Evolutionary conservation across 805 yeast genomes (phyloP).

Genomic region (Candida cerambycidarum): DNA sequence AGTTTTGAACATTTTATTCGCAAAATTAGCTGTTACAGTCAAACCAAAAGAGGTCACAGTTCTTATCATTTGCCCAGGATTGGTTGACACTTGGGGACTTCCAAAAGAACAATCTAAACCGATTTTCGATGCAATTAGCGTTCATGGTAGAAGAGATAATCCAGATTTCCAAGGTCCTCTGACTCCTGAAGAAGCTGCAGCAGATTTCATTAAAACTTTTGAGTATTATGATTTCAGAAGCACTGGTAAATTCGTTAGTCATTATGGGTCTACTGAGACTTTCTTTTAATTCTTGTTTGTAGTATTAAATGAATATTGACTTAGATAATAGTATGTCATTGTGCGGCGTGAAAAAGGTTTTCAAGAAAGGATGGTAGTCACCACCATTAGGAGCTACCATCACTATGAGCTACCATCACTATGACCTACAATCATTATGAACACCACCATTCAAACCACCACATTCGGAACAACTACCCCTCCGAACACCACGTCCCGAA

Average conservation of each 20-base stretch:
- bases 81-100: slow-evolving; percentile 1
- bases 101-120: neutral
- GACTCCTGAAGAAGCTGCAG: slow-evolving; percentile 2
- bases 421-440: too few relatives aligned
- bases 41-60: slow-evolving; percentile 9
- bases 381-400: too few relatives aligned
- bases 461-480: too few relatives aligned
- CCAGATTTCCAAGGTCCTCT: slow-evolving; percentile 4
- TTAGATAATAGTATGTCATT: too few relatives aligned
- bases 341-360: too few relatives aligned
- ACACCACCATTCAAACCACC: too few relatives aligned
- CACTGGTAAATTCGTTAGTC: slow-evolving; percentile 6
- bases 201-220: slow-evolving; percentile 1
- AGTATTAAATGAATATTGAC: too few relatives aligned
- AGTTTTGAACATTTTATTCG: slow-evolving; percentile 4
- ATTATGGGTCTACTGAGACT: slow-evolving; percentile 1
- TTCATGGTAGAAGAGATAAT: neutral
- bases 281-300: neutral
- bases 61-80: slow-evolving; percentile 6
- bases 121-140: neutral
- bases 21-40: slow-evolving; percentile 4
- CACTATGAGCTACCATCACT: too few relatives aligned
- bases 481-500: too few relatives aligned
- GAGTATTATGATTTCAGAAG: slow-evolving; percentile 1
- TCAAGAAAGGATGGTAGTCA: too few relatives aligned